Evolutionary conservation across 2,329 filamentous ascomycete species (phyloP).

Genomic region (Fusarium solani-melongenae): DNA sequence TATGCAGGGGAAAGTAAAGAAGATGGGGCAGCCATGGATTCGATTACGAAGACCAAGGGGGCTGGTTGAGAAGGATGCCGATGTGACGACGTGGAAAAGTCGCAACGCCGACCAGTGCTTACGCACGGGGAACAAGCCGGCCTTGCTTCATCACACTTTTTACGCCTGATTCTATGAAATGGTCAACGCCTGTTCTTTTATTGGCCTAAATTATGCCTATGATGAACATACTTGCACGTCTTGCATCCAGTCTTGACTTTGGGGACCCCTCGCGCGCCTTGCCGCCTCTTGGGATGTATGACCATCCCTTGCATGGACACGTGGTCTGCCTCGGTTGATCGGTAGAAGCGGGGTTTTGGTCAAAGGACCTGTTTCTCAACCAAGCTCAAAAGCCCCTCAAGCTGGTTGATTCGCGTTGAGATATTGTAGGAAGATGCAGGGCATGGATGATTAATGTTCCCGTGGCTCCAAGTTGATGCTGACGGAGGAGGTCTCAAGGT

Average conservation of each 20-base stretch:
- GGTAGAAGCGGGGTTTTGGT: neutral
- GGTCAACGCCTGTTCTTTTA: neutral
- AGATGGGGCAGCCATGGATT: neutral
- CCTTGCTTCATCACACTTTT: conserved; percentile 7
- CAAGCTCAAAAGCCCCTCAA: neutral
- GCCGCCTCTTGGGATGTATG: neutral
- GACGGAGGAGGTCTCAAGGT: neutral
- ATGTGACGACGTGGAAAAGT: neutral
- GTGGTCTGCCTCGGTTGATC: neutral
- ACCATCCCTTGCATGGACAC: neutral
- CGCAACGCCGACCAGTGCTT: conserved; percentile 1
- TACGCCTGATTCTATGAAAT: conserved; percentile 1
- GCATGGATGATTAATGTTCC: neutral
- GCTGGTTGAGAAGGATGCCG: neutral
- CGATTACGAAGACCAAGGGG: neutral
- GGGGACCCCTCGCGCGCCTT: neutral
- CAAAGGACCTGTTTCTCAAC: neutral
- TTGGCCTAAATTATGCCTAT: neutral
- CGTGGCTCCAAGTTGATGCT: neutral
- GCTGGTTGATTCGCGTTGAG: neutral
- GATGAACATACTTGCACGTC: conserved; percentile 20
- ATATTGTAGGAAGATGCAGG: neutral
- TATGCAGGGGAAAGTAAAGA: neutral
- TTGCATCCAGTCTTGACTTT: conserved; percentile 10
- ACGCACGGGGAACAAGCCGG: conserved; percentile 9